Base-by-base conservation (phyloP, 305 asterid species). In the Ilex paraguariensis region DNA sequence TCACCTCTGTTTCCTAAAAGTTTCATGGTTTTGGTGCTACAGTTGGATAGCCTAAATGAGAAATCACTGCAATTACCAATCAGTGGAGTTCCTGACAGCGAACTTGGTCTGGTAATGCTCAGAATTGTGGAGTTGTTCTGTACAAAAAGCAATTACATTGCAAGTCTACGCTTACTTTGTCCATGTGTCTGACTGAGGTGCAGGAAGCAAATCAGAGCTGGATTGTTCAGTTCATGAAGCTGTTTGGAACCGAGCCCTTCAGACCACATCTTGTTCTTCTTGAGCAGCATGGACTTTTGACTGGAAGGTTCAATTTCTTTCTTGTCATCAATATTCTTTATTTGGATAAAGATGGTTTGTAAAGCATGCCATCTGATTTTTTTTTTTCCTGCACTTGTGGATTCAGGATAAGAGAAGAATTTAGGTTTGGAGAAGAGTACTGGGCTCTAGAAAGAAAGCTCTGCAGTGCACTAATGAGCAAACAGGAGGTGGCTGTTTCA, bases 391-490 rank as follows among this genome's bases (percentile, higher is more conserved):
- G 33, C 52, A 59, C 36, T 54, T 31, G 50, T 42, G 51, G 17
- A 49, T 57, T 60, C 71, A 93, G 99, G 84, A 82, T 90, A 65
- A 65, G 30, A 50, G 85, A 81, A 74, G 98, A 93, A 81, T 78
- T 90, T 60, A 79, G 69, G 42, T 60, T 69, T 42, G 98, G 97
- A 68, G 84, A 66, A 72, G 92, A 93, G 67, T 93, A 93, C 73
- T 93, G 97, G 97, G 77, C 81, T 62, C 80, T 93, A 56, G 99
- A 93, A 78, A 90, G 97, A 77, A 90, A 84, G 77, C 81, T 93
- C 39, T 93, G 97, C 52, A 49, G 58, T 84, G 75, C 90, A 48
- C 70, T 80, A 51, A 73, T 59, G 66, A 79, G 76, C 68, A 82
- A 84, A 73, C 54, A 77, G 57, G 79, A 87, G 86, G 97, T 86